phyloP scores from a whole-genome alignment of 2,329 filamentous ascomycete genomes.

The Stemphylium vesicarium region DNA sequence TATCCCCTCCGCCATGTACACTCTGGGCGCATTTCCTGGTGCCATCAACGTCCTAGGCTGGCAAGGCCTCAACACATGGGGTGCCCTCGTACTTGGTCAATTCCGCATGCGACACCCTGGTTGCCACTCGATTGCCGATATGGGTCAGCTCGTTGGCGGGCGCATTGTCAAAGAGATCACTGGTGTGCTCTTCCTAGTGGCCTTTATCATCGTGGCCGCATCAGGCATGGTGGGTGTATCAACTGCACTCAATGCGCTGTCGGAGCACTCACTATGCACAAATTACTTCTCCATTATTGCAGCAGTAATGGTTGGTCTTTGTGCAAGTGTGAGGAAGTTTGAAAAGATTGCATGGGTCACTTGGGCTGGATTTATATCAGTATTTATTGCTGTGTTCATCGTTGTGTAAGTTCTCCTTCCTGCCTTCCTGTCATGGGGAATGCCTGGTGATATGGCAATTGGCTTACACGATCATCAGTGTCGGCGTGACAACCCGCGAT shows the following conservation, averaged over 20 bases:
- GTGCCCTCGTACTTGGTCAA: slow-evolving; percentile 57
- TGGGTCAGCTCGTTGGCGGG: slow-evolving; percentile 64
- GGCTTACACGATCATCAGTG: slow-evolving; percentile 15
- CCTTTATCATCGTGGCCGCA: slow-evolving; percentile 63
- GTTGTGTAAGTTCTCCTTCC: slow-evolving; percentile 50
- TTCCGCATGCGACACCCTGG: slow-evolving; percentile 59
- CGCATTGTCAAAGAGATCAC: slow-evolving; percentile 57
- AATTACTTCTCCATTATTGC: slow-evolving; percentile 66
- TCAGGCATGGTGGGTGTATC: slow-evolving; percentile 67
- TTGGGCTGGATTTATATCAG: slow-evolving; percentile 65
- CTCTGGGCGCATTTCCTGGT: slow-evolving; percentile 57
- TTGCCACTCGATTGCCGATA: slow-evolving; percentile 63
- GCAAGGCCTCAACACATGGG: slow-evolving; percentile 58
- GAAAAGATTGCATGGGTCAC: slow-evolving; percentile 68
- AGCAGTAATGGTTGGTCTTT: slow-evolving; percentile 57
- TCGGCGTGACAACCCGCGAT: slow-evolving; percentile 64
- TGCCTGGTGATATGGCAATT: no score
- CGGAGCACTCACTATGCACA: slow-evolving; percentile 64
- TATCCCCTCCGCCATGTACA: slow-evolving; percentile 58
- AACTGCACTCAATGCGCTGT: slow-evolving; percentile 66
- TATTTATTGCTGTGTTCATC: slow-evolving; percentile 65
- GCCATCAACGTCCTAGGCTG: slow-evolving; percentile 57
- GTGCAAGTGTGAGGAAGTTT: slow-evolving; percentile 64
- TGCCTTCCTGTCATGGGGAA: not conserved
- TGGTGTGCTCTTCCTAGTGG: slow-evolving; percentile 63